phyloP scores from a whole-genome alignment of 2,329 filamentous ascomycete species.

The Tolypocladium ovalisporum region DNA sequence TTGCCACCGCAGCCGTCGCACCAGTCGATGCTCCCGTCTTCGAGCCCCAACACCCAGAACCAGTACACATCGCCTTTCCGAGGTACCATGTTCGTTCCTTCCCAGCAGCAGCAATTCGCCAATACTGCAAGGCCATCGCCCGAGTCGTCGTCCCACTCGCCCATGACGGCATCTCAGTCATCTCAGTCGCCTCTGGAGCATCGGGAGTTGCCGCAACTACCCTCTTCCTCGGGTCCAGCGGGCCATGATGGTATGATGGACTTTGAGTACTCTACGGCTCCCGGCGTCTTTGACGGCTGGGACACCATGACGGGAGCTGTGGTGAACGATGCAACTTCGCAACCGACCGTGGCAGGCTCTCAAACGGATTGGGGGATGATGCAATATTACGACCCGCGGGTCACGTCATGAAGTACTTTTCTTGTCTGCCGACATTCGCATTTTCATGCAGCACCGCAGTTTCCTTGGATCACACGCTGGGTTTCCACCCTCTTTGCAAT shows the following conservation, averaged over 20 bases:
- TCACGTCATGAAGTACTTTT: constrained; percentile 12
- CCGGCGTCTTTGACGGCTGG: constrained; percentile 30
- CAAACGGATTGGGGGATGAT: constrained; percentile 21
- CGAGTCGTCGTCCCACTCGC: constrained; percentile 20
- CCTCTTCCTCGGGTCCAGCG: constrained; percentile 12
- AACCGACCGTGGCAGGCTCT: constrained; percentile 8
- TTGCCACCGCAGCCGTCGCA: constrained; percentile 20
- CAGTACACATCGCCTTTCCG: constrained; percentile 19
- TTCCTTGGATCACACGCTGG: background rate
- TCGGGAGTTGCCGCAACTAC: constrained; percentile 23
- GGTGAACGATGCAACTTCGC: constrained; percentile 14
- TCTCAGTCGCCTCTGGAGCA: constrained; percentile 22
- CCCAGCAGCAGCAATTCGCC: constrained; percentile 18
- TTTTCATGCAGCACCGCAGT: background rate
- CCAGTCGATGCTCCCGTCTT: constrained; percentile 11
- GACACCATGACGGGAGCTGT: constrained; percentile 24
- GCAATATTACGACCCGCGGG: constrained; percentile 21
- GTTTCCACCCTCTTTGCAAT: background rate
- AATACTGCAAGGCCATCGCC: constrained; percentile 17
- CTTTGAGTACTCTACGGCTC: constrained; percentile 29
- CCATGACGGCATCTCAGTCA: constrained; percentile 14
- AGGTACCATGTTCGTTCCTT: constrained; percentile 20
- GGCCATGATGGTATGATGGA: constrained; percentile 26
- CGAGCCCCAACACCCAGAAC: constrained; percentile 10
- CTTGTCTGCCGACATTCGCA: background rate